Conservation (phyloP, 2,329 filamentous ascomycete species). For the Mollisia scopiformis region DNA sequence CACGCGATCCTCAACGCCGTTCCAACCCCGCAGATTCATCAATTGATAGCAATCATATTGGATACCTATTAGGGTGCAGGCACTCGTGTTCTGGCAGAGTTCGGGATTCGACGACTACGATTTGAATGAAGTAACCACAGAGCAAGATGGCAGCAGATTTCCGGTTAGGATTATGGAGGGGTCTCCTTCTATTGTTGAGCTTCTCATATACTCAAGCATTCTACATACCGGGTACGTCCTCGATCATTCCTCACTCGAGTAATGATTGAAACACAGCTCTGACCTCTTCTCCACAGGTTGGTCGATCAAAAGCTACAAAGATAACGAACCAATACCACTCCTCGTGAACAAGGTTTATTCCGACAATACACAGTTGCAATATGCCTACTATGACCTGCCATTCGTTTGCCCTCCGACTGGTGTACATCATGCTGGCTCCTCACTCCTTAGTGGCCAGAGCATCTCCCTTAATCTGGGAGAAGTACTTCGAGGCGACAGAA, state of each 20-base stretch:
- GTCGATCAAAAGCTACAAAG: constrained; percentile 79
- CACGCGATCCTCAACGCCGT: neutral
- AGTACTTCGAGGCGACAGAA: constrained; percentile 84
- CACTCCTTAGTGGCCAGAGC: constrained; percentile 74
- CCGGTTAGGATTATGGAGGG: constrained; percentile 42
- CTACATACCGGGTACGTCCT: constrained; percentile 77
- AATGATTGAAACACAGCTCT: constrained; percentile 1
- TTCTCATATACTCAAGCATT: constrained; percentile 66
- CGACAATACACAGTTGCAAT: constrained; percentile 87
- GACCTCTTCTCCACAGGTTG: constrained; percentile 58
- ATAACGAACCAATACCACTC: constrained; percentile 79
- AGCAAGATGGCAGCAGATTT: constrained; percentile 26
- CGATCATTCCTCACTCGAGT: neutral
- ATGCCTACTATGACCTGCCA: constrained; percentile 86
- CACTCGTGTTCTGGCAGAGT: neutral
- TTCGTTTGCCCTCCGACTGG: constrained; percentile 84
- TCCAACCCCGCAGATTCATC: neutral
- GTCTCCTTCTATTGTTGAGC: constrained; percentile 50
- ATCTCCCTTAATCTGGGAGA: constrained; percentile 85
- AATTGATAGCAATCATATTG: neutral
- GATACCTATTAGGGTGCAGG: neutral
- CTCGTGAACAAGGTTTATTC: constrained; percentile 92
- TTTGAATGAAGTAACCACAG: constrained; percentile 21
- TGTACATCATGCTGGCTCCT: constrained; percentile 63
- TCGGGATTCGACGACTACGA: constrained; percentile 1